These are phyloP conservation scores for Lathyrus tuberosus DNA, from an alignment of 306 rosid species.

Conservation along the genomic window DNA sequence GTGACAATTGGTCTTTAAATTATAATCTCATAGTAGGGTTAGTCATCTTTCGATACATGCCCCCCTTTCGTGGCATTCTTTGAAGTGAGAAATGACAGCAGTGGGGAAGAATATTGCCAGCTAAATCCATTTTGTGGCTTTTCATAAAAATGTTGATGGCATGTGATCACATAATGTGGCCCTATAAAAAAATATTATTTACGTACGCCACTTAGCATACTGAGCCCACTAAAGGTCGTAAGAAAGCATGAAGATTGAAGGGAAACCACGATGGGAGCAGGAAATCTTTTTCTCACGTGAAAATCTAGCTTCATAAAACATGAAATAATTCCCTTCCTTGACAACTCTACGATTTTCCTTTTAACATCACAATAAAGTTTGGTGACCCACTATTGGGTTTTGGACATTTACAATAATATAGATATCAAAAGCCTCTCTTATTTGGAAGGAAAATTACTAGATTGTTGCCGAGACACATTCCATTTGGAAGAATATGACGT, in stretches of 20 bases:
- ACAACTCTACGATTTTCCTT: neutral
- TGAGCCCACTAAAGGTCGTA: slow-evolving; percentile 17
- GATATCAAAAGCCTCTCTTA: neutral
- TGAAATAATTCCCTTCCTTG: slow-evolving; percentile 2
- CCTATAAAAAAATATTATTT: slow-evolving; percentile 22
- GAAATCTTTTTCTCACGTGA: slow-evolving; percentile 33
- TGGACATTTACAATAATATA: neutral
- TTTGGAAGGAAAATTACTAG: neutral
- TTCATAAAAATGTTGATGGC: slow-evolving; percentile 20
- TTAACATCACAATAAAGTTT: neutral
- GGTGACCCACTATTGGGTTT: neutral
- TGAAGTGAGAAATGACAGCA: neutral
- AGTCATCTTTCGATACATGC: neutral
- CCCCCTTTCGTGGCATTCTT: slow-evolving; percentile 24
- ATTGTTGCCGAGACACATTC: neutral
- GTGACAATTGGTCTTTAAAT: neutral
- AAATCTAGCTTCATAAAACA: slow-evolving; percentile 27
- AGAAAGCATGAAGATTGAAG: neutral
- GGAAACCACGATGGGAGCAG: slow-evolving; percentile 27
- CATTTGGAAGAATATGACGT: slow-evolving; percentile 42
- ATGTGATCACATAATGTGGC: neutral
- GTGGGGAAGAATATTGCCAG: slow-evolving; percentile 26
- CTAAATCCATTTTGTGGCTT: slow-evolving; percentile 29
- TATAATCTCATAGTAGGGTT: neutral
- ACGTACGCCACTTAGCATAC: neutral